Base-by-base conservation (phyloP, 1,139 yeast genomes). In the Candida tropicalis region DNA sequence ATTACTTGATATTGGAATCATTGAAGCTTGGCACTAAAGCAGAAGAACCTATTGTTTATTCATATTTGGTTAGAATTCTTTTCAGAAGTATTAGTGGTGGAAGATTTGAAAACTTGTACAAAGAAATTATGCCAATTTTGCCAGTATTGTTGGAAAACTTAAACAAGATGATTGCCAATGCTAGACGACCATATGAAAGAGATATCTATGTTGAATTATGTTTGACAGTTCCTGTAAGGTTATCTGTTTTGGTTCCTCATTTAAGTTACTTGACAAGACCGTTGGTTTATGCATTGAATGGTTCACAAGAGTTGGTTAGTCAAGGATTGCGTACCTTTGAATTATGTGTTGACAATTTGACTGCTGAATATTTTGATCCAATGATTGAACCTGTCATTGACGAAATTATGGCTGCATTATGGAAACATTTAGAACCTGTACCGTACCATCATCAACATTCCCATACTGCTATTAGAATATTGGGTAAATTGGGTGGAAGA, bases 11-110 rank as follows among this genome's bases (percentile, higher is more conserved):
- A 35, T 70, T 93, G 50, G 85, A 86, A 45, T 88, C 96, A 0
- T 71, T 95, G 61, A 83, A 83, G 48, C 74, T 82, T 41, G 84
- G 97, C 0, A 87, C 97, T 1, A 81, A 82, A n/a, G 89, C 97
- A 0, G 87, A 87, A 54, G 97, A 91, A 59, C 97, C 99, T 3
- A 77, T 88, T 29, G 89, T 89, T 1, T 93, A 90, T 60, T 90
- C 95, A 49, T 88, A 90, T 57, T 70, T 95, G 56, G 86, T 95
- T 16, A 75, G 98, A 57, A 88, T 96, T 0, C 68, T 95, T 40
- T 95, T 95, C 71, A 75, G 99, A 62, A 87, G 96, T 58, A 91
- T 95, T 37, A 95, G 97, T 37, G 98, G 99, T 38, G 99, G 98
- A 3, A 75, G 97, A 48, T 91, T 91, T 61, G 99, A 93, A 62